A percentile compares a stretch with the other conserved stretches of the same genome.
Conservation (phyloP, 2,329 filamentous ascomycete genomes). For the Pseudogymnoascus sp. region DNA sequence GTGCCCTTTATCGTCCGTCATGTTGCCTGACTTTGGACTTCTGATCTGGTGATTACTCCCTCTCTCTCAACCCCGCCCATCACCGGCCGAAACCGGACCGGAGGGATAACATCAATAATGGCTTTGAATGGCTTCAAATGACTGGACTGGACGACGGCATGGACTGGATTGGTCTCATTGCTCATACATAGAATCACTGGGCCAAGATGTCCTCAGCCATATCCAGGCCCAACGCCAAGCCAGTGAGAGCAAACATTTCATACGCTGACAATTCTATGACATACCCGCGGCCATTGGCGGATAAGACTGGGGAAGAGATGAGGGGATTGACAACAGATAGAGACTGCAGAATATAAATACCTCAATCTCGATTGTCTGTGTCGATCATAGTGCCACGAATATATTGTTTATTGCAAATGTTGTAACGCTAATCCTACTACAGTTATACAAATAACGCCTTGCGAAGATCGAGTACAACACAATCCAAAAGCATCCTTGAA, state of each 20-base stretch:
- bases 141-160: neutral
- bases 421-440: neutral
- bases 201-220: neutral
- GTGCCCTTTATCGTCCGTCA: neutral
- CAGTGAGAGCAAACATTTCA: neutral
- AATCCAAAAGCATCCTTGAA: neutral
- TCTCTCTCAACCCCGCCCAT: neutral
- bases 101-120: neutral
- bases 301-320: neutral
- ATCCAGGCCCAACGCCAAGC: neutral
- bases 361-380: neutral
- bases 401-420: neutral
- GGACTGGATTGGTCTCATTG: neutral
- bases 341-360: neutral
- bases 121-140: neutral
- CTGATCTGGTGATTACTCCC: no score
- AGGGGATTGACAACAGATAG: neutral
- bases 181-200: neutral
- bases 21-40: no score
- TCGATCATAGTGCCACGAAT: neutral
- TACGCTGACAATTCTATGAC: slow-evolving; percentile 3
- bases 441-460: neutral
- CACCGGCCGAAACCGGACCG: neutral
- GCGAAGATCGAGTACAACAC: neutral
- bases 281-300: neutral